Conservation (phyloP, 345 rosid species). For the Salix caprea region DNA sequence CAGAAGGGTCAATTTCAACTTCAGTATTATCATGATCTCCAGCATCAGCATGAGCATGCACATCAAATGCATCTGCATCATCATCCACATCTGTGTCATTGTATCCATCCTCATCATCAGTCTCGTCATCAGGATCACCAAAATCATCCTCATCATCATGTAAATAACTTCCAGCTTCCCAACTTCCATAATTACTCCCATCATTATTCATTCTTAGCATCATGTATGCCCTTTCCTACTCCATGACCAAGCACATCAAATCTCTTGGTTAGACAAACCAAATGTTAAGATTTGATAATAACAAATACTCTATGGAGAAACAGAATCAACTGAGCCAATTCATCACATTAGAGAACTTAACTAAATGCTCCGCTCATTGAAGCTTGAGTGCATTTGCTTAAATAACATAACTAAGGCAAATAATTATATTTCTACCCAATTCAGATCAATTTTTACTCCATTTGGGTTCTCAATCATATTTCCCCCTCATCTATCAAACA, state of each 20-base stretch:
- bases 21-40: conserved; percentile 27
- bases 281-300: neutral
- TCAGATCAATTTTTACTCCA: neutral
- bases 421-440: neutral
- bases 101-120: conserved; percentile 36
- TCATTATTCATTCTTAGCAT: conserved; percentile 69
- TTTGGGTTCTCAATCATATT: neutral
- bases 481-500: neutral
- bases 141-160: conserved; percentile 60
- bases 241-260: conserved; percentile 1
- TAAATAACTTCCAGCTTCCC: conserved; percentile 69
- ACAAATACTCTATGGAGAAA: neutral
- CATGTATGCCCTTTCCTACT: conserved; percentile 85
- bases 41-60: conserved; percentile 43
- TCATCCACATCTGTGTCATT: conserved; percentile 35
- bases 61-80: conserved; percentile 58
- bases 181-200: conserved; percentile 73
- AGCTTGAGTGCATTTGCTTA: neutral
- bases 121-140: conserved; percentile 46
- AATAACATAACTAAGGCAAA: neutral
- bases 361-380: neutral
- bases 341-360: neutral
- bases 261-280: neutral
- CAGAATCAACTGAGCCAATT: neutral
- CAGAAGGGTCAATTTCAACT: conserved; percentile 47